phyloP scores from a whole-genome alignment of 768 basidiomycete genomes.

The Gymnopilus junonius region DNA sequence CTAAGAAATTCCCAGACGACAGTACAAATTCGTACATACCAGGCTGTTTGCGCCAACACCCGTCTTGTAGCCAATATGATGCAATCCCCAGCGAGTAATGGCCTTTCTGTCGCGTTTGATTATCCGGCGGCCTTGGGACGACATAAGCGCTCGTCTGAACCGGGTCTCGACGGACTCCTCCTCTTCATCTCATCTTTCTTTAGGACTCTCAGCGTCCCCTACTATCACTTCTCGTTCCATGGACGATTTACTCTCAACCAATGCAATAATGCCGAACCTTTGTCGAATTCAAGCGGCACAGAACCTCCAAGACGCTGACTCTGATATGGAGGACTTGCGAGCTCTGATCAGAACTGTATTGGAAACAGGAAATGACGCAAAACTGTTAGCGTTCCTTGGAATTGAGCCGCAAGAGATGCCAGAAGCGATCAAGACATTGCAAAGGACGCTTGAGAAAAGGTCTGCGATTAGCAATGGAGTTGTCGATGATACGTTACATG shows the following conservation, averaged over 20 bases:
- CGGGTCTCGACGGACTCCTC: constrained; percentile 21
- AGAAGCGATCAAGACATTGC: constrained; percentile 77
- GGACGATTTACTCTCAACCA: constrained; percentile 16
- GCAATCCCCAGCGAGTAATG: constrained; percentile 15
- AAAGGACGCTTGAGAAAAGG: constrained; percentile 58
- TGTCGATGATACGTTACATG: constrained; percentile 53
- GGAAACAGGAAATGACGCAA: constrained; percentile 55
- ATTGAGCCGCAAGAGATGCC: constrained; percentile 68
- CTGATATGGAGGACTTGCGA: constrained; percentile 59
- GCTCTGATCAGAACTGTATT: constrained; percentile 58
- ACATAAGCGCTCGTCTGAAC: constrained; percentile 22
- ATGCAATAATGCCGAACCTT: constrained; percentile 28
- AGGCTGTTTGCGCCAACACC: constrained; percentile 26
- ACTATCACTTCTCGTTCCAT: constrained; percentile 19
- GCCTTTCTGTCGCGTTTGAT: neutral
- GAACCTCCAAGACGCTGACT: constrained; percentile 43
- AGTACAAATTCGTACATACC: constrained; percentile 31
- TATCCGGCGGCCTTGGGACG: constrained; percentile 1
- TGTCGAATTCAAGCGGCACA: constrained; percentile 28
- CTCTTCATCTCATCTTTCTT: constrained; percentile 12
- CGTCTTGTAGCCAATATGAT: constrained; percentile 20
- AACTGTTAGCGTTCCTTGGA: constrained; percentile 61
- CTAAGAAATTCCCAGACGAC: constrained; percentile 12
- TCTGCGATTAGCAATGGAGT: constrained; percentile 6
- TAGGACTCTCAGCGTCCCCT: constrained; percentile 17